Evolutionary conservation across 306 rosid genomes (phyloP), one percentile per base, ranked within the genome.

Genomic region (Cicer chorassanicum): DNA sequence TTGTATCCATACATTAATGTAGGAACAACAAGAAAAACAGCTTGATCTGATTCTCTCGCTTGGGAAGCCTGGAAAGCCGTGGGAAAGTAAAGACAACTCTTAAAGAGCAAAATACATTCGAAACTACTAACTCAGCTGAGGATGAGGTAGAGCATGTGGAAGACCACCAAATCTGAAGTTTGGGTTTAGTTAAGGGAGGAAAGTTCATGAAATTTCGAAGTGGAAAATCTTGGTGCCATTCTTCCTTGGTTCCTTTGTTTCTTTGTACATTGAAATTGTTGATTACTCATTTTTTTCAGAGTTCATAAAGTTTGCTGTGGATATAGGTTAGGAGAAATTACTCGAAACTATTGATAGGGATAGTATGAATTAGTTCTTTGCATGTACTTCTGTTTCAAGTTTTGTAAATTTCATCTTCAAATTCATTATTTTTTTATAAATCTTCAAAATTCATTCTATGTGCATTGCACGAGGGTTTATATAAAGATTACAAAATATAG

Each of bases 21-120:
- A 93, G 97, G 98, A 89, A 80, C 98, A 93, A 78, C 97, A 93
- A 73, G 86, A 80, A 63, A 93, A 88, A 70, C 97, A 93, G 63
- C 87, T 93, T 50, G 97, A 87, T 73, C 81, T 93, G 72, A 88
- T 93, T 81, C 81, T 93, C 51, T 91, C 93, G 0, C 75, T 91
- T 36, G 93, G 82, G 70, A 91, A 87, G 80, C 73, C 68, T 18
- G 71, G 85, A 66, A 91, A 91, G 70, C 81, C 85, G 34, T 77
- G 86, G 83, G 91, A 87, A 70, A 83, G 84, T 62, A 84, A 69
- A 78, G 84, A n/a, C 46, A 75, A 74, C 8, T 10, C 53, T 59
- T 19, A 76, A 77, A 72, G 84, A 72, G 53, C 80, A 64, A 21
- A 45, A 77, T 13, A 74, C 77, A 60, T 73, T 57, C 51, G 84